Evolutionary conservation across 257 asterid genomes (phyloP).

Genomic region (Nicotiana otophora): DNA sequence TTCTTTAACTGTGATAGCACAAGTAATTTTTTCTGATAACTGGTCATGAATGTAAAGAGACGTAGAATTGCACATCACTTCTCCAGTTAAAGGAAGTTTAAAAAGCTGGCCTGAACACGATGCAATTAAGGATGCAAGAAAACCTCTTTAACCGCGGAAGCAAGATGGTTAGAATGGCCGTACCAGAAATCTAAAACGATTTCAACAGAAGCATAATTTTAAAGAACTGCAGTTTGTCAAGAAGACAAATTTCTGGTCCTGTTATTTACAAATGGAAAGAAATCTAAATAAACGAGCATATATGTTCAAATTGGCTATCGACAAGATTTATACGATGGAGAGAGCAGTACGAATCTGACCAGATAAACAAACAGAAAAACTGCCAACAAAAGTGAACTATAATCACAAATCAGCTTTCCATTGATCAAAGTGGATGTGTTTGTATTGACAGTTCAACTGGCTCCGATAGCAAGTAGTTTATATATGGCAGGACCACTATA

Average conservation of each 20-base stretch:
- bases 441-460: not conserved
- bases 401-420: not conserved
- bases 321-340: not conserved
- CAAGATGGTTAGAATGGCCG: not conserved
- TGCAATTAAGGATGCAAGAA: not conserved
- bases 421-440: not conserved
- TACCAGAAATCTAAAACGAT: not conserved
- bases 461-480: not conserved
- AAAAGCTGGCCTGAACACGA: not conserved
- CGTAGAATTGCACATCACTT: not conserved
- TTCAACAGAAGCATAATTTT: not conserved
- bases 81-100: not conserved
- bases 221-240: not conserved
- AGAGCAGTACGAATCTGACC: not conserved
- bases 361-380: not conserved
- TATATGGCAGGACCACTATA: not conserved
- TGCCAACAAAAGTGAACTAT: not conserved
- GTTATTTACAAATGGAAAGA: too few relatives aligned
- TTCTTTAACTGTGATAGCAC: not conserved
- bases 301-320: not conserved
- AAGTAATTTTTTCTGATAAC: not conserved
- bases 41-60: not conserved
- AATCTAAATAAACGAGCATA: not conserved
- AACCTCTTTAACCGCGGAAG: not conserved
- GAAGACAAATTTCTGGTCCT: not conserved